Evolutionary conservation across 2,329 filamentous ascomycete species (phyloP).

Genomic region (Cladosporium sp.): DNA sequence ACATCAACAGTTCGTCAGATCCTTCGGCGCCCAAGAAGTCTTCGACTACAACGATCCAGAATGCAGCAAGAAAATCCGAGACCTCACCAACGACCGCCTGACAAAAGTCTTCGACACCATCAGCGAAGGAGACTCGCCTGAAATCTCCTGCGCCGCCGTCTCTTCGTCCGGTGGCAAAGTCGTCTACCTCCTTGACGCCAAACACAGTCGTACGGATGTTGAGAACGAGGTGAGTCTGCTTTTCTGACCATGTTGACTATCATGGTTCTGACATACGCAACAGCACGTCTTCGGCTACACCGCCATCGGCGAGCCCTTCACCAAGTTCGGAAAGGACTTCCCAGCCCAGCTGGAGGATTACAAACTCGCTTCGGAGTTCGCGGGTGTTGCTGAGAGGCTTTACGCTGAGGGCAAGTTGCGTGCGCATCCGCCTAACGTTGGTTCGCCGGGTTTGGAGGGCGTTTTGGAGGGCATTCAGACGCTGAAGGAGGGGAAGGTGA

Average conservation of each 20-base stretch:
- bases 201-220: conserved; percentile 40
- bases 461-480: conserved; percentile 42
- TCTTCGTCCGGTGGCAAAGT: conserved; percentile 26
- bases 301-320: conserved; percentile 37
- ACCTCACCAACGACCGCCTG: conserved; percentile 41
- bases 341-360: conserved; percentile 35
- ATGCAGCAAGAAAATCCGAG: conserved; percentile 43
- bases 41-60: conserved; percentile 49
- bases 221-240: conserved; percentile 31
- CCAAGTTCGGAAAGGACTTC: conserved; percentile 26
- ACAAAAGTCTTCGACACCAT: conserved; percentile 49
- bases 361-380: conserved; percentile 40
- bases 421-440: conserved; percentile 40
- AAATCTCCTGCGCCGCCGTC: conserved; percentile 40
- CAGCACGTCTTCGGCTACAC: conserved; percentile 39
- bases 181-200: conserved; percentile 38
- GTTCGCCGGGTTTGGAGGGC: conserved; percentile 39
- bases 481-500: conserved; percentile 42
- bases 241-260: background rate
- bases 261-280: background rate
- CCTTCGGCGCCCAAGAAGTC: conserved; percentile 43
- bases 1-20: conserved; percentile 37
- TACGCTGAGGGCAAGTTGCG: conserved; percentile 23
- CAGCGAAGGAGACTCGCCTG: conserved; percentile 32
- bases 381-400: conserved; percentile 34